Evolutionary conservation across 306 rosid genomes (phyloP), one percentile per base, ranked within the genome.

Genomic region (Mimosa pudica): DNA sequence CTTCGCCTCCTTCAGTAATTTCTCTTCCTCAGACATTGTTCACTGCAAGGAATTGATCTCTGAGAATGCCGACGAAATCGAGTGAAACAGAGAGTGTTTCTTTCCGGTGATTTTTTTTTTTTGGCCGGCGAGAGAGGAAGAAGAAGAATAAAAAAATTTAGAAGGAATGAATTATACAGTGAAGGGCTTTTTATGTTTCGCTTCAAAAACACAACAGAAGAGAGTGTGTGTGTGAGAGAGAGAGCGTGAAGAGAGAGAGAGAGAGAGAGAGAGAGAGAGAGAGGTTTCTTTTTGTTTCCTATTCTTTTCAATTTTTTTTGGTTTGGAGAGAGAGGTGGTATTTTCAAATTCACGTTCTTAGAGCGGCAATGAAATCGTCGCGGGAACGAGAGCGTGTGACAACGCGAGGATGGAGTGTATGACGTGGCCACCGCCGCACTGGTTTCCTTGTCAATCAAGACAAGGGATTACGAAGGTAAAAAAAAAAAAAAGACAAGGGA

Each of bases 11-110:
- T 90, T 96, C 54, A 96, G 61, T 79, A 96, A 80, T 88, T 89
- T 93, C 85, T 96, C 99, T 77, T 96, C 99, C 91, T 96, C 99
- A 85, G 99, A 93, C 94, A 89, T 83, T 79, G 77, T 79, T 54
- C 42, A 30, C 62, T 69, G 55, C 30, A 12, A 73, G 60, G 71
- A 71, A 38, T 2, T 77, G 88, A 87, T 82, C 88, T 84, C 81
- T 7, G 32, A 73, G 16, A 79, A 76, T 46, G 79, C 24, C 24
- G 33, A 36, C 55, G 64, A 24, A 79, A 72, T 82, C 47, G 16
- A 16, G 18, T 32, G 61, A 41, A 71, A 12, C 78, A 33, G 38
- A 64, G 48, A 0, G 81, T 20, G 48, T 3, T 16, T 8, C 33
- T 32, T 4, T 24, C 30, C 30, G 30, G 18, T 32, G 8, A 18